These are phyloP conservation scores for Monilinia vaccinii-corymbosi DNA, from an alignment of 2,329 filamentous ascomycete genomes.

Conservation along the genomic window DNA sequence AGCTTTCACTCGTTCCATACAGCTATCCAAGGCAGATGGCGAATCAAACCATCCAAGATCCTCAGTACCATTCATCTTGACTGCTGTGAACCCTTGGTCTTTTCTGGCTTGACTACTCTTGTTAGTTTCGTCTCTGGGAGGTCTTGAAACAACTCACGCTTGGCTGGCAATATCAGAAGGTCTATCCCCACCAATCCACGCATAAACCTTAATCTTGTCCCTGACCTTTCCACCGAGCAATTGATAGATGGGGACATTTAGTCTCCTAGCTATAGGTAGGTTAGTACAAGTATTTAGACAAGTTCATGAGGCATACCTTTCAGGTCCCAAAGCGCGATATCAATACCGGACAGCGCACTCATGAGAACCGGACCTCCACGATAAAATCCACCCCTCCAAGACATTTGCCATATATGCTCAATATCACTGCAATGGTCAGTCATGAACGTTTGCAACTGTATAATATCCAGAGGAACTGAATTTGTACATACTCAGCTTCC, in stretches of 20 bases:
- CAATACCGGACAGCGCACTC: conserved; percentile 67
- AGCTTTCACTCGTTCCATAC: conserved; percentile 56
- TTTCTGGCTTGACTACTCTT: conserved; percentile 42
- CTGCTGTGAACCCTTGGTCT: conserved; percentile 52
- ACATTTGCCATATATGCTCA: conserved; percentile 71
- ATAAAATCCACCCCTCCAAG: conserved; percentile 65
- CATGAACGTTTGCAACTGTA: background rate
- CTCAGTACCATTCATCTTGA: conserved; percentile 76
- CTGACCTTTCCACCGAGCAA: conserved; percentile 67
- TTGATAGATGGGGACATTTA: conserved; percentile 62
- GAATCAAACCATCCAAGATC: conserved; percentile 71
- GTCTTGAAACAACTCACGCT: conserved; percentile 37
- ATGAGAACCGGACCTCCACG: conserved; percentile 72
- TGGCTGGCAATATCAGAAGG: conserved; percentile 56
- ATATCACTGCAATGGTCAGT: conserved; percentile 47
- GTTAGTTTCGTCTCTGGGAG: conserved; percentile 8
- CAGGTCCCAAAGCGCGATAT: conserved; percentile 73
- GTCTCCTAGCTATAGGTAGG: conserved; percentile 37
- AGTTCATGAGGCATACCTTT: conserved; percentile 38
- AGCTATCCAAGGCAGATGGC: conserved; percentile 51
- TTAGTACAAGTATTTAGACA: background rate
- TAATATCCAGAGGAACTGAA: background rate
- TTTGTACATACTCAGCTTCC: conserved; percentile 54
- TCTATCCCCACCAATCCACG: conserved; percentile 70
- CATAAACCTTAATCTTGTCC: conserved; percentile 61